phyloP scores from a whole-genome alignment of 371 early-diverging fungal species.

The Sporodiniella umbellata region DNA sequence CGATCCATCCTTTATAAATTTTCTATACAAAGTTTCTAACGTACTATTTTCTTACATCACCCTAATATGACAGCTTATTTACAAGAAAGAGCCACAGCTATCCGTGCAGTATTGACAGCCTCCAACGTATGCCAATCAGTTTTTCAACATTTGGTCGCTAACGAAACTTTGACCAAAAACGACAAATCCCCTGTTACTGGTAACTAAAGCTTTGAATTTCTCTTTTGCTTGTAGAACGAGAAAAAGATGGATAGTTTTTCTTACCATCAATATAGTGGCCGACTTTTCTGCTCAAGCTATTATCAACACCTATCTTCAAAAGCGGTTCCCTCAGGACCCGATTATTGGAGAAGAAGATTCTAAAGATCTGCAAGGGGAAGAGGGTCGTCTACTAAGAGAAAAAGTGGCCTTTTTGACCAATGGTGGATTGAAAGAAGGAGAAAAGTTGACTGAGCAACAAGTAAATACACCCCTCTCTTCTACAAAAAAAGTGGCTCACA shows the following conservation, averaged over 20 bases:
- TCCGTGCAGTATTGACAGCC: constrained; percentile 86
- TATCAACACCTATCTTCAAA: constrained; percentile 76
- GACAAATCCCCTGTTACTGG: constrained; percentile 96
- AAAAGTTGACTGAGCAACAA: constrained; percentile 59
- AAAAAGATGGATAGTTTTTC: background rate
- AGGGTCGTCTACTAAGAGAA: constrained; percentile 61
- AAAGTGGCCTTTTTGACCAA: constrained; percentile 82
- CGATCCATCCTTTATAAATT: no score
- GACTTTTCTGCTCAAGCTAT: constrained; percentile 96
- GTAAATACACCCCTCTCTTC: constrained; percentile 33
- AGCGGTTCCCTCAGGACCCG: constrained; percentile 80
- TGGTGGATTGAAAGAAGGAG: constrained; percentile 50
- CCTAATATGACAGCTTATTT: constrained; percentile 33
- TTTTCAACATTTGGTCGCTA: constrained; percentile 74
- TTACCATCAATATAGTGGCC: constrained; percentile 63
- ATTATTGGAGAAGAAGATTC: constrained; percentile 96
- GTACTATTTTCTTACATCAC: no score
- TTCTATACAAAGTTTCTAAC: no score
- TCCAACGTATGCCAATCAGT: constrained; percentile 82
- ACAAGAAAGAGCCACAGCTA: constrained; percentile 78
- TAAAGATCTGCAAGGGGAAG: constrained; percentile 74
- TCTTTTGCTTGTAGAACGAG: no score
- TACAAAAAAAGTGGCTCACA: background rate
- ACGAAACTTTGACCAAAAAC: constrained; percentile 80
- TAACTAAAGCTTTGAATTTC: no score